Base-by-base conservation (phyloP, 768 basidiomycete genomes). In the Naganishia antarctica region DNA sequence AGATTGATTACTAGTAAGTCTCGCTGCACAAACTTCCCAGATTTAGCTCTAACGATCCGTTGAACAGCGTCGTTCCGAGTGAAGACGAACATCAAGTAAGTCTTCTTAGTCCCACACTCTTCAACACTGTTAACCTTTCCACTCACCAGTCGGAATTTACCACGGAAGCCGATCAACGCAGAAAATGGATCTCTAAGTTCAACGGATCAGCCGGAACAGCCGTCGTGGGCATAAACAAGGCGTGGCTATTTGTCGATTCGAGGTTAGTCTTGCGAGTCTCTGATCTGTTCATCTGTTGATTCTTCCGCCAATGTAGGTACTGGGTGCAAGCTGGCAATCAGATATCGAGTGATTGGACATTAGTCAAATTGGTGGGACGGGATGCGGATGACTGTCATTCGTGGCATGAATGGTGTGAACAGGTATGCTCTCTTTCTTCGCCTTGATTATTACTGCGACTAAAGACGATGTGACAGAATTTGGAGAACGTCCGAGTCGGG, bases 1-100 rank as follows among this genome's bases (percentile, higher is more conserved):
- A 73, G 53, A 28, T 74, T n/a, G 73, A 76, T 63, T 76, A 71
- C 68, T 74, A 74, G 75, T 74, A 47, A 65, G 75, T 70, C 11
- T 18, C 29, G 32, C 9, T 0, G 49, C 8, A 46, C 16, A n/a
- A n/a, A 49, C 26, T 16, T 21, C n/a, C 37, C 18, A 18, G 25
- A 28, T 4, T 47, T 11, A 13, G 12, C 8, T 21, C 32, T 6
- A 41, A 28, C 40, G 37, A 28, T 25, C 29, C 9, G 26, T 3
- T 21, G 26, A 34, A 48, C 57, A 76, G 75, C 59, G 66, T 74
- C 21, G 70, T 76, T 16, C 72, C 73, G 4, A 72, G 69, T 47
- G 75, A 73, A 53, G 75, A 76, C 43, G 75, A 73, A 59, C 75
- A 76, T 68, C 75, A 74, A 67, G 53, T 57, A 40, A 3, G 53